Percentiles rank a stretch among this genome's conserved stretches.
Conservation (phyloP, 768 basidiomycete species). For the Lentinula raphanica region DNA sequence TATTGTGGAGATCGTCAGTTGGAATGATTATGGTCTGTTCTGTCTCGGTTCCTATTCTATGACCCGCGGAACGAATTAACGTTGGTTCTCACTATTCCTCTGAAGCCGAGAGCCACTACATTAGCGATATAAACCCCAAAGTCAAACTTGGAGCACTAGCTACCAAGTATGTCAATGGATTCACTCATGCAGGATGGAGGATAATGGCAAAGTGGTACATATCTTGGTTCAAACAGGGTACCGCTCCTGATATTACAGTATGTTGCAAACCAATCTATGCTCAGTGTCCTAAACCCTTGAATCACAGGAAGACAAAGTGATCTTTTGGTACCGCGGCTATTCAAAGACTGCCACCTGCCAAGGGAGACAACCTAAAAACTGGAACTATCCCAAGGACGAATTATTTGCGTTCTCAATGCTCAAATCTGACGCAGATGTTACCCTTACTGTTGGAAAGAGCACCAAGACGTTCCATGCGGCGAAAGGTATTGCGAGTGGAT, state of each 20-base stretch:
- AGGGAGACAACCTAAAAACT: slow-evolving; percentile 22
- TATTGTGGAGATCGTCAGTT: slow-evolving; percentile 19
- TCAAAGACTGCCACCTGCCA: slow-evolving; percentile 18
- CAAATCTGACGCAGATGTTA: slow-evolving; percentile 23
- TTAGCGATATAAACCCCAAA: slow-evolving; percentile 23
- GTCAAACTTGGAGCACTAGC: slow-evolving; percentile 19
- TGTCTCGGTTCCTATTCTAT: slow-evolving; percentile 14
- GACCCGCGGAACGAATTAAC: slow-evolving; percentile 16
- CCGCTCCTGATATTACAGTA: slow-evolving; percentile 23
- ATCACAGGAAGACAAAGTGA: slow-evolving; percentile 18
- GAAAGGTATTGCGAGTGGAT: slow-evolving; percentile 17
- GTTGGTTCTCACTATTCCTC: slow-evolving; percentile 1
- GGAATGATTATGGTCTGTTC: slow-evolving; percentile 19
- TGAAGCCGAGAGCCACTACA: slow-evolving; percentile 36
- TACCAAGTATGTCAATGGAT: slow-evolving; percentile 20
- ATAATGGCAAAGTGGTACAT: slow-evolving; percentile 21
- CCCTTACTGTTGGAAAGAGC: slow-evolving; percentile 24
- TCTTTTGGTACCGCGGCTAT: slow-evolving; percentile 22
- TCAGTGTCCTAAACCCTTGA: slow-evolving; percentile 15
- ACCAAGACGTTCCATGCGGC: slow-evolving; percentile 13
- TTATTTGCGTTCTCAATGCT: slow-evolving; percentile 35
- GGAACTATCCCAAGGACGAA: slow-evolving; percentile 26
- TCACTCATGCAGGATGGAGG: slow-evolving; percentile 19
- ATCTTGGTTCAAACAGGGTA: slow-evolving; percentile 18
- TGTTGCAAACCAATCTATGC: slow-evolving; percentile 8